Evolutionary conservation across 371 early-diverging fungal genomes (phyloP).

Genomic region (Mucor plumbeus): DNA sequence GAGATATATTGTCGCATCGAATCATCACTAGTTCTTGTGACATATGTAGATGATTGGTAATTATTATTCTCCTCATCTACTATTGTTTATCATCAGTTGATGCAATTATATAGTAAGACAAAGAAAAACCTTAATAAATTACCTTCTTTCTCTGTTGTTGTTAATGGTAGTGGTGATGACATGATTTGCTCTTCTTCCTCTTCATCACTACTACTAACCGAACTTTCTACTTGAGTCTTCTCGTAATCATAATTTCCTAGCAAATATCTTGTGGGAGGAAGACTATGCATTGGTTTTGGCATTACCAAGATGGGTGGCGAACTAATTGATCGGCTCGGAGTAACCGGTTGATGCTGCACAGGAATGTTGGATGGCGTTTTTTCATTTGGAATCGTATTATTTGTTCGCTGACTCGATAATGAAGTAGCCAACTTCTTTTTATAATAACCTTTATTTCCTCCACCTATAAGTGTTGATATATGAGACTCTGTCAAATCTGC

Average conservation of each 20-base stretch:
- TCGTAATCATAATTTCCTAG: constrained; percentile 18
- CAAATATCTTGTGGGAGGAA: constrained; percentile 23
- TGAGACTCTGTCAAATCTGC: constrained; percentile 23
- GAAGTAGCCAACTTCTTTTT: constrained; percentile 12
- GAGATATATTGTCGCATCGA: constrained; percentile 13
- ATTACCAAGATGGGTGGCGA: constrained; percentile 23
- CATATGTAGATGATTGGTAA: constrained; percentile 5
- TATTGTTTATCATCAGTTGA: constrained; percentile 11
- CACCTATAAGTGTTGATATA: constrained; percentile 16
- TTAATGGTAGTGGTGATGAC: constrained; percentile 4
- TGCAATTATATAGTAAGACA: constrained; percentile 5
- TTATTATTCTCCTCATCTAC: background rate
- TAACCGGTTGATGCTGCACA: background rate
- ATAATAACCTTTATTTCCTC: background rate
- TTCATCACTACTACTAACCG: background rate
- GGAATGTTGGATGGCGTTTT: background rate
- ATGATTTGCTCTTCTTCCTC: background rate
- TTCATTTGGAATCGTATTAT: background rate
- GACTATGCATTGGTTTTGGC: constrained; percentile 27
- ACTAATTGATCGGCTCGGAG: constrained; percentile 18
- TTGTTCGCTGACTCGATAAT: constrained; percentile 9
- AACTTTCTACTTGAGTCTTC: constrained; percentile 27
- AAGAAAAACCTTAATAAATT: background rate
- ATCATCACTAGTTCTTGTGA: constrained; percentile 19
- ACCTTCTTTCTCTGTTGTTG: constrained; percentile 3